A percentile compares a stretch with the other conserved stretches of the same genome.
Evolutionary conservation across 139 green algal species (phyloP).

Genomic region (Tetraselmis striata): DNA sequence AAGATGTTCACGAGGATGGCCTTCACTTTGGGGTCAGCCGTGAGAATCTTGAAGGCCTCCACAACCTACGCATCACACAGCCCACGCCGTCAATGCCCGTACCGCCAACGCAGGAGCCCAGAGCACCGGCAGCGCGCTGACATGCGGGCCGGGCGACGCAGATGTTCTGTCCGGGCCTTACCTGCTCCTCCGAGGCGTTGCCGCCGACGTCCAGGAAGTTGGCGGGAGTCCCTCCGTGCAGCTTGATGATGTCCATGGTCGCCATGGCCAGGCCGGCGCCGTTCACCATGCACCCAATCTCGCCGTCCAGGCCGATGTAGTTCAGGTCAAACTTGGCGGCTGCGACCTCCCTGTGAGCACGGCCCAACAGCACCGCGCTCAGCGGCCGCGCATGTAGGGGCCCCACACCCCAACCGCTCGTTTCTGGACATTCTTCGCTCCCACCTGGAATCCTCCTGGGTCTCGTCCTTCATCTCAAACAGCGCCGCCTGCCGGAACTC

Average conservation of each 20-base stretch:
- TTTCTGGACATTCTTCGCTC: no score
- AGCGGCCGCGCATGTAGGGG: no score
- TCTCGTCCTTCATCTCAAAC: constrained; percentile 79
- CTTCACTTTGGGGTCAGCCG: constrained; percentile 86
- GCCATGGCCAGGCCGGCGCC: constrained; percentile 97
- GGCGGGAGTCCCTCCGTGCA: constrained; percentile 83
- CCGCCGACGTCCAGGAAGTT: constrained; percentile 99
- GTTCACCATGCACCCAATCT: constrained; percentile 96
- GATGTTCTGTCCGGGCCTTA: no score
- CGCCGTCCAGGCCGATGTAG: constrained; percentile 98
- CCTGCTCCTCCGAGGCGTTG: constrained; percentile 84
- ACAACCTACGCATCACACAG: no score
- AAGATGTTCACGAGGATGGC: constrained; percentile 99
- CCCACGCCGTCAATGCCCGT: constrained; percentile 1
- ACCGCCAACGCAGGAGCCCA: no score
- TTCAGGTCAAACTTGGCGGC: constrained; percentile 92
- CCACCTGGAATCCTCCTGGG: constrained; percentile 78
- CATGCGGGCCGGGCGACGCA: no score
- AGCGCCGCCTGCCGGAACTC: constrained; percentile 90
- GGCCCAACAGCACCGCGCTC: no score
- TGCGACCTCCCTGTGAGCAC: constrained; percentile 67
- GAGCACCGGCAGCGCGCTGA: no score
- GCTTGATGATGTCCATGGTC: constrained; percentile 99
- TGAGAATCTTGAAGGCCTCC: constrained; percentile 94
- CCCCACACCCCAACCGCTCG: no score